Conservation (phyloP, 2,329 filamentous ascomycete genomes). For the Fusarium poae region DNA sequence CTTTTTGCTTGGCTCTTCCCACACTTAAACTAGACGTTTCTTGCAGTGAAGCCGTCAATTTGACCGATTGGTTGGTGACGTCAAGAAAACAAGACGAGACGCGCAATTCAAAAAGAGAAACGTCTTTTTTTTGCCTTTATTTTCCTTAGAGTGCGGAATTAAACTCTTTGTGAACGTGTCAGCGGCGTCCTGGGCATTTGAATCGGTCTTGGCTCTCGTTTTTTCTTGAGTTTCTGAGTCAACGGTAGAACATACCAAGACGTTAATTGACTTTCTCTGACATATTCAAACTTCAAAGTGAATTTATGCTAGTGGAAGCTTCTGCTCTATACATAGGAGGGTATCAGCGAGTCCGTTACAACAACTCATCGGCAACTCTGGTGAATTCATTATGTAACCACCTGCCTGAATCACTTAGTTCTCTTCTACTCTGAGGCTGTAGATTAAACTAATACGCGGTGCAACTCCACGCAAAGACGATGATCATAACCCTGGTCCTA, state of each 20-base stretch:
- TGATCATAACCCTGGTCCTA: slow-evolving; percentile 22
- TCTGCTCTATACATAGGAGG: not conserved
- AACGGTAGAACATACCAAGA: not conserved
- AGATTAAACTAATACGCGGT: not conserved
- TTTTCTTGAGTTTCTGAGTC: not conserved
- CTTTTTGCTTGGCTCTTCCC: slow-evolving; percentile 23
- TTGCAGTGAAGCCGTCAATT: slow-evolving; percentile 27
- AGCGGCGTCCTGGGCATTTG: slow-evolving; percentile 32
- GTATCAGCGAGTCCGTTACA: not conserved
- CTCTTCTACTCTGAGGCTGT: not conserved
- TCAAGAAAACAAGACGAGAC: slow-evolving; percentile 26
- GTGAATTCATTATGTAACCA: slow-evolving; percentile 14
- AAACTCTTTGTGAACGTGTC: slow-evolving; percentile 29
- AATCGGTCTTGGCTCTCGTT: slow-evolving; percentile 24
- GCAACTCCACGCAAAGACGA: slow-evolving; percentile 11
- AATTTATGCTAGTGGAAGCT: slow-evolving; percentile 1
- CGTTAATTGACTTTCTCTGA: not conserved
- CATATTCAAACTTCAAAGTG: not conserved
- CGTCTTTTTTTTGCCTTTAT: not conserved
- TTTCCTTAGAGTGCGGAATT: slow-evolving; percentile 27
- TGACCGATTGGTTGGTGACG: slow-evolving; percentile 45
- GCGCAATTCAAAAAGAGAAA: not conserved
- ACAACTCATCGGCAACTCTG: slow-evolving; percentile 1
- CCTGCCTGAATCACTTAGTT: slow-evolving; percentile 20
- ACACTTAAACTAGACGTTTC: slow-evolving; percentile 7